A percentile compares a stretch with the other conserved stretches of the same genome.
Evolutionary conservation across 208 protist genomes (phyloP).

Genomic region (Leishmania guyanensis): DNA sequence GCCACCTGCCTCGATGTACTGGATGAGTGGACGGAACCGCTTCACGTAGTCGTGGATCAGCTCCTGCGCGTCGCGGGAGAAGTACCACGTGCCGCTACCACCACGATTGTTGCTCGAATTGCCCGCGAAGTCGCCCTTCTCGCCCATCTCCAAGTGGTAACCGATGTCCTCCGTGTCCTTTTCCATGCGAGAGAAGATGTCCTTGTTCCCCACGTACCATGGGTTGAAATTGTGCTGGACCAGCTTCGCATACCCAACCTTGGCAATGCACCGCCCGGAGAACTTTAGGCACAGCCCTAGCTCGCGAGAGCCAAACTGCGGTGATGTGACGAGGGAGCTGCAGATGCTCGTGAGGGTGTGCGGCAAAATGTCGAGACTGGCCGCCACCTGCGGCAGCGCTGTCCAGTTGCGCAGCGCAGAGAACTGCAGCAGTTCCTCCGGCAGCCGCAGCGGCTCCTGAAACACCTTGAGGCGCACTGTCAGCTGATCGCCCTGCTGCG

Average conservation of each 20-base stretch:
- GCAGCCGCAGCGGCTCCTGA: conserved; percentile 53
- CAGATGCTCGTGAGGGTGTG: conserved; percentile 66
- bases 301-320: conserved; percentile 85
- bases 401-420: conserved; percentile 72
- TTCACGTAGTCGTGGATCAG: conserved; percentile 67
- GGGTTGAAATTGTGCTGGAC: conserved; percentile 65
- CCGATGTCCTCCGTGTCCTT: conserved; percentile 55
- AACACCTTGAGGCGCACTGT: conserved; percentile 41
- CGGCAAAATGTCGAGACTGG: conserved; percentile 44
- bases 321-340: conserved; percentile 71
- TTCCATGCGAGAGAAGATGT: conserved; percentile 77
- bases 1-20: conserved; percentile 58
- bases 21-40: conserved; percentile 71
- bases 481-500: conserved; percentile 38
- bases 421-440: conserved; percentile 51
- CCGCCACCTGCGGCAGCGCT: conserved; percentile 62
- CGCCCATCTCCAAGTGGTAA: conserved; percentile 68
- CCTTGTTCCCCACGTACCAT: conserved; percentile 75
- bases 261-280: conserved; percentile 60
- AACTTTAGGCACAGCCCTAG: conserved; percentile 85
- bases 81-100: conserved; percentile 74
- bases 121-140: conserved; percentile 65
- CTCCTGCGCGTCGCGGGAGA: conserved; percentile 69
- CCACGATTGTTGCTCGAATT: conserved; percentile 49
- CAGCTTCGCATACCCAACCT: conserved; percentile 85